Conservation (phyloP, 2,329 filamentous ascomycete genomes). For the Colletotrichum sp. region DNA sequence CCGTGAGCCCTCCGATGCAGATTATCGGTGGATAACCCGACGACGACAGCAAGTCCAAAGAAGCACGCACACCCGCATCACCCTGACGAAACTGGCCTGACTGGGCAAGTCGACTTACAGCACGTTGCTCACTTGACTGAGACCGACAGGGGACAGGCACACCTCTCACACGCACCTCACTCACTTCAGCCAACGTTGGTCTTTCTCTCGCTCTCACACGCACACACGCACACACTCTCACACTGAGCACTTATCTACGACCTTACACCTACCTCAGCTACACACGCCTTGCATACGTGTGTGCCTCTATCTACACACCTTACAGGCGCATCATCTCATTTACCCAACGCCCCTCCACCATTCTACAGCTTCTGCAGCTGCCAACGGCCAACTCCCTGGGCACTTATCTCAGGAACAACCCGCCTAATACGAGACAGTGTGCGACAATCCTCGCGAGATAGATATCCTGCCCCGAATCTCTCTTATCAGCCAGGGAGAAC, state of each 20-base stretch:
- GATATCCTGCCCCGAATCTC: background rate
- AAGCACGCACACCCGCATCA: constrained; percentile 17
- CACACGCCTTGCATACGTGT: background rate
- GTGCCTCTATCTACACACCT: constrained; percentile 6
- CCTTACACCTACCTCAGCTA: background rate
- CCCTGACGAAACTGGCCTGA: constrained; percentile 12
- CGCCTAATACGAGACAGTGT: constrained; percentile 2
- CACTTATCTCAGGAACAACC: constrained; percentile 18
- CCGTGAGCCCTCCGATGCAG: constrained; percentile 4
- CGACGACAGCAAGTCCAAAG: constrained; percentile 8
- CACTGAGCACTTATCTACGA: constrained; percentile 4
- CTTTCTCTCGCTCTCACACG: background rate
- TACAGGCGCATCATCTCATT: background rate
- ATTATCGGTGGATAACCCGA: constrained; percentile 13
- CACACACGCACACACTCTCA: background rate
- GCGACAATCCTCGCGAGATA: constrained; percentile 12
- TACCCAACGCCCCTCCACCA: constrained; percentile 4
- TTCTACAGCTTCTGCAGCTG: constrained; percentile 17
- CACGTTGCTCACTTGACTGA: constrained; percentile 15
- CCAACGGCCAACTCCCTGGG: constrained; percentile 1
- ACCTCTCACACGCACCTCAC: background rate
- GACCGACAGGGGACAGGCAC: background rate
- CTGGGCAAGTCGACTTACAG: constrained; percentile 18
- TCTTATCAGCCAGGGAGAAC: constrained; percentile 7
- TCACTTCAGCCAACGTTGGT: background rate